Evolutionary conservation across 2,329 filamentous ascomycete species (phyloP).

Genomic region (Nothopassalora personata): DNA sequence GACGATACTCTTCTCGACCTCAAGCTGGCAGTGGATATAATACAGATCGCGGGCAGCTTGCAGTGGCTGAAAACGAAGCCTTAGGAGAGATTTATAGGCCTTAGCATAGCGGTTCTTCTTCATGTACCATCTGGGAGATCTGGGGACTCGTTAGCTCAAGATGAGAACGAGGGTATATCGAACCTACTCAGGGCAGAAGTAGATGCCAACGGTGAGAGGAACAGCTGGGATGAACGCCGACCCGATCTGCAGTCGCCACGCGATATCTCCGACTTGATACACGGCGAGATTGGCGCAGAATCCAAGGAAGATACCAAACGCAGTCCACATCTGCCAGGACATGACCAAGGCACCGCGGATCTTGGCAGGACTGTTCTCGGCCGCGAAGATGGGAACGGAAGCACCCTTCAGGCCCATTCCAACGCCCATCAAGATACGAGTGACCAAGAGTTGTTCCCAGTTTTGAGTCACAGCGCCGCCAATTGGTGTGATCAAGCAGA

Average conservation of each 20-base stretch:
- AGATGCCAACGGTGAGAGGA: slow-evolving; percentile 41
- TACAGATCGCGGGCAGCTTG: slow-evolving; percentile 54
- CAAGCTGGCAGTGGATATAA: slow-evolving; percentile 39
- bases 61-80: slow-evolving; percentile 45
- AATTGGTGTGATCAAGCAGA: slow-evolving; percentile 63
- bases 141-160: background rate
- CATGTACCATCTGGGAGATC: slow-evolving; percentile 33
- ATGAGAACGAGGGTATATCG: background rate
- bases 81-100: slow-evolving; percentile 46
- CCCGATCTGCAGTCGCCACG: slow-evolving; percentile 45
- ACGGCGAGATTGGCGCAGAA: slow-evolving; percentile 40
- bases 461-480: slow-evolving; percentile 58
- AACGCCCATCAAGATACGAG: slow-evolving; percentile 36
- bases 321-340: slow-evolving; percentile 49
- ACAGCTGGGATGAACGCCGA: slow-evolving; percentile 46
- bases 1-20: slow-evolving; percentile 25
- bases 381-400: slow-evolving; percentile 47
- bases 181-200: slow-evolving; percentile 36
- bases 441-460: slow-evolving; percentile 42
- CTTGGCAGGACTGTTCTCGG: slow-evolving; percentile 51
- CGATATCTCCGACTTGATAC: slow-evolving; percentile 33
- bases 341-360: slow-evolving; percentile 55
- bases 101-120: slow-evolving; percentile 43
- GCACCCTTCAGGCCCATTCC: slow-evolving; percentile 44
- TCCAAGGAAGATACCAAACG: slow-evolving; percentile 45